Evolutionary conservation across 306 rosid species (phyloP).

Genomic region (Cicer pinnatifidum): DNA sequence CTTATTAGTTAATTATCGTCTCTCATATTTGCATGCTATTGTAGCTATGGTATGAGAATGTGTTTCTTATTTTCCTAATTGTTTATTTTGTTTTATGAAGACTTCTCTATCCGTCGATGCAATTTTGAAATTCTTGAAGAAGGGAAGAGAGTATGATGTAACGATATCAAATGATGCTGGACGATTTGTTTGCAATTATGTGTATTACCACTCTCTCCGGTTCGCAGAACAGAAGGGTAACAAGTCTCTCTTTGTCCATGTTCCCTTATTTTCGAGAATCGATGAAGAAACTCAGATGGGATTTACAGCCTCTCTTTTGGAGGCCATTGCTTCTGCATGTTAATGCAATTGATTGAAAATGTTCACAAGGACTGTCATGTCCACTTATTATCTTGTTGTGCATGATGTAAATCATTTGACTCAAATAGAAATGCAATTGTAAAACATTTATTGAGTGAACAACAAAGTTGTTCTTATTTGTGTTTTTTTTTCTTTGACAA

Average conservation of each 20-base stretch:
- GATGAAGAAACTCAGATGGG: conserved; percentile 77
- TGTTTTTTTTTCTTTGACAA: neutral
- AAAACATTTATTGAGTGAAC: conserved; percentile 32
- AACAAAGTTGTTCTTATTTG: conserved; percentile 17
- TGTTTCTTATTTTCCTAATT: conserved; percentile 18
- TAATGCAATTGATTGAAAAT: conserved; percentile 42
- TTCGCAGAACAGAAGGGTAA: conserved; percentile 83
- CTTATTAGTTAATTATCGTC: neutral
- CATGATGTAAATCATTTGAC: conserved; percentile 48
- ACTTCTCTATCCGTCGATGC: conserved; percentile 56
- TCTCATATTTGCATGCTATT: conserved; percentile 7
- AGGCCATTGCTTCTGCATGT: conserved; percentile 71
- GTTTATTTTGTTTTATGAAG: conserved; percentile 53
- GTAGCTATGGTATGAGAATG: conserved; percentile 5
- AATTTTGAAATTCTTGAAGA: conserved; percentile 62
- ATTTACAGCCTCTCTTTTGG: conserved; percentile 70
- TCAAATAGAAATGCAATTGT: conserved; percentile 44
- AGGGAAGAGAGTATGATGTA: conserved; percentile 56
- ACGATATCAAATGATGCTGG: conserved; percentile 79
- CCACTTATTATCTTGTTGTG: conserved; percentile 38
- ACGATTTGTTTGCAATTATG: conserved; percentile 87
- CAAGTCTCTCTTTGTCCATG: conserved; percentile 84
- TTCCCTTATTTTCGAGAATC: conserved; percentile 74
- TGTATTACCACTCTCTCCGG: conserved; percentile 81
- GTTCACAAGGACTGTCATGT: conserved; percentile 15